phyloP scores from a whole-genome alignment of 306 rosid species.

The Phaseolus lunatus region DNA sequence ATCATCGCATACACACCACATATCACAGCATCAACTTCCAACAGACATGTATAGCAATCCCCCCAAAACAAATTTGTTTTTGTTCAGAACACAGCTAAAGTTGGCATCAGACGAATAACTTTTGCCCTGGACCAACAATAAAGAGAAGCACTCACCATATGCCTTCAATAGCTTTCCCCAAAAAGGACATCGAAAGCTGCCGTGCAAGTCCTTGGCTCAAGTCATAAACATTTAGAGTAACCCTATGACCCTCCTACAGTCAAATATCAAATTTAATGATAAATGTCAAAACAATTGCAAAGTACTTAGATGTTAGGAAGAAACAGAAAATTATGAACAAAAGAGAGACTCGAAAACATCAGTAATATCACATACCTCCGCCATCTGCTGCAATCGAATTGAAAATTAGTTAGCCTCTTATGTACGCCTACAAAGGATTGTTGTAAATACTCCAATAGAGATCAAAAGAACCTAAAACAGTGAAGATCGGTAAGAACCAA shows the following conservation, averaged over 20 bases:
- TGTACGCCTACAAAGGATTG: background rate
- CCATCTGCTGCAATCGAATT: constrained; percentile 53
- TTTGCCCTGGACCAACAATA: background rate
- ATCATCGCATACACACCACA: background rate
- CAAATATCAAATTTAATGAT: background rate
- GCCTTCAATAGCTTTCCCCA: constrained; percentile 93
- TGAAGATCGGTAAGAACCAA: background rate
- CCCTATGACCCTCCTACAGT: constrained; percentile 87
- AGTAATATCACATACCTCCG: constrained; percentile 63
- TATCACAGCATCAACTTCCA: background rate
- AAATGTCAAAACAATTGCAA: background rate
- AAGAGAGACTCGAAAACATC: background rate
- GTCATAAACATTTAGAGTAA: constrained; percentile 79
- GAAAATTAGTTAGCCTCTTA: constrained; percentile 3
- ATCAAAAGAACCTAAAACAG: constrained; percentile 29
- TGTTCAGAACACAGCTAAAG: background rate
- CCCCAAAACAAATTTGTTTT: background rate
- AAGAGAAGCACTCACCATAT: constrained; percentile 73
- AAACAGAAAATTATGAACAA: constrained; percentile 1
- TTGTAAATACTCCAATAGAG: background rate
- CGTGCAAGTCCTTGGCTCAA: constrained; percentile 95
- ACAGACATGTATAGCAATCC: background rate
- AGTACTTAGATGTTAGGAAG: background rate
- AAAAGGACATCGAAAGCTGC: constrained; percentile 77
- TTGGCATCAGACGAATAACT: background rate